Evolutionary conservation across 805 yeast species (phyloP).

Genomic region (Myxozyma lipomycoides): DNA sequence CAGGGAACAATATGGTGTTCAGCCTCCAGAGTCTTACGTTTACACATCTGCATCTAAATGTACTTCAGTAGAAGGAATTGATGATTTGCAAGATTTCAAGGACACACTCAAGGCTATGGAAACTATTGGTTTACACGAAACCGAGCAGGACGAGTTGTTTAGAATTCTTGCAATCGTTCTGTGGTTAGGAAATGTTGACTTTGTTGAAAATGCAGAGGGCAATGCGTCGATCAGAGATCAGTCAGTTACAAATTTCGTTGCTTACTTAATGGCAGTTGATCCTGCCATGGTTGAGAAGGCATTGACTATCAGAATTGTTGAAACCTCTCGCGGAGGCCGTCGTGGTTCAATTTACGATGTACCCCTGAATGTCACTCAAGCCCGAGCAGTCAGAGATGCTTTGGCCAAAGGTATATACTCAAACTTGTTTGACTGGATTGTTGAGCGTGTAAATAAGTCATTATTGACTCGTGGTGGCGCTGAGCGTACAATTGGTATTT

Average conservation of each 20-base stretch:
- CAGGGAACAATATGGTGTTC: slow-evolving; percentile 82
- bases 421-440: slow-evolving; percentile 95
- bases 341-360: slow-evolving; percentile 93
- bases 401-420: slow-evolving; percentile 90
- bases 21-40: slow-evolving; percentile 85
- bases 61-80: slow-evolving; percentile 78
- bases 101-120: slow-evolving; percentile 86
- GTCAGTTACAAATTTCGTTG: slow-evolving; percentile 91
- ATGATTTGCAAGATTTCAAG: slow-evolving; percentile 71
- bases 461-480: slow-evolving; percentile 51
- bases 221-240: slow-evolving; percentile 77
- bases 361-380: slow-evolving; percentile 87
- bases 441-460: slow-evolving; percentile 79
- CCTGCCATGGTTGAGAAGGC: slow-evolving; percentile 62
- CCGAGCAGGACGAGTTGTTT: slow-evolving; percentile 88
- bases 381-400: slow-evolving; percentile 87
- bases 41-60: slow-evolving; percentile 87
- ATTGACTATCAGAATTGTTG: slow-evolving; percentile 75
- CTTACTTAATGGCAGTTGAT: slow-evolving; percentile 81
- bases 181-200: slow-evolving; percentile 93
- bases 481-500: slow-evolving; percentile 79
- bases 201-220: slow-evolving; percentile 81
- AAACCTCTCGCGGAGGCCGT: slow-evolving; percentile 82
- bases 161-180: slow-evolving; percentile 76
- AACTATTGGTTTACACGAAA: slow-evolving; percentile 73